Evolutionary conservation across 345 rosid genomes (phyloP).

Genomic region (Salix purpurea): DNA sequence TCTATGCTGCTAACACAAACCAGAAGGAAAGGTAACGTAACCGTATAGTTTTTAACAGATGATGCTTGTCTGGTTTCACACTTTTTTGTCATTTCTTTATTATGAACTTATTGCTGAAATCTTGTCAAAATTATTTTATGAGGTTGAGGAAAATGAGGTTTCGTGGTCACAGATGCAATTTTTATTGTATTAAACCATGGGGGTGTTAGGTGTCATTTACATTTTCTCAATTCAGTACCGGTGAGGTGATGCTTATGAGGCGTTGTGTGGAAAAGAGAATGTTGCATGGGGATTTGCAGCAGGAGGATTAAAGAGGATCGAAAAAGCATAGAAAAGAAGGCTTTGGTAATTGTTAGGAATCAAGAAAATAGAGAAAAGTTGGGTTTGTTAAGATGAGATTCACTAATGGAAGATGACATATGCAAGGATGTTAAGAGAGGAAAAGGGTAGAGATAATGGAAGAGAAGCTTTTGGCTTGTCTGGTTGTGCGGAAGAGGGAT

Average conservation of each 20-base stretch:
- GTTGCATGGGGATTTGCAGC: conserved; percentile 32
- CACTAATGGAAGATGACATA: conserved; percentile 46
- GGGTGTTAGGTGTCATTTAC: neutral
- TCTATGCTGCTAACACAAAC: neutral
- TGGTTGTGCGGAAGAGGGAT: conserved; percentile 31
- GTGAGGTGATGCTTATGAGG: neutral
- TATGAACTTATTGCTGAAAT: neutral
- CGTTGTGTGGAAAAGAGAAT: conserved; percentile 16
- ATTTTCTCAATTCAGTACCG: no score
- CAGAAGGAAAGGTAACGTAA: neutral
- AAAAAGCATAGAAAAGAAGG: conserved; percentile 38
- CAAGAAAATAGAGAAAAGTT: conserved; percentile 35
- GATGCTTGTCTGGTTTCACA: neutral
- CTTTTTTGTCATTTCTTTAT: neutral
- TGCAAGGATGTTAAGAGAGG: conserved; percentile 17
- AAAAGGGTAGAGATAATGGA: conserved; percentile 27
- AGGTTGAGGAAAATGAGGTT: neutral
- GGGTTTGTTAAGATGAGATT: conserved; percentile 46
- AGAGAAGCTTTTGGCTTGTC: conserved; percentile 53
- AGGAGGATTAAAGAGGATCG: conserved; percentile 9
- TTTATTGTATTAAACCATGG: no score
- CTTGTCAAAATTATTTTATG: neutral
- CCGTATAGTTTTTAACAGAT: neutral
- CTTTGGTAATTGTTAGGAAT: conserved; percentile 33
- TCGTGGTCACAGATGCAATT: neutral